Conservation (phyloP, 2,329 filamentous ascomycete species). For the Pestalotiopsis sp. region DNA sequence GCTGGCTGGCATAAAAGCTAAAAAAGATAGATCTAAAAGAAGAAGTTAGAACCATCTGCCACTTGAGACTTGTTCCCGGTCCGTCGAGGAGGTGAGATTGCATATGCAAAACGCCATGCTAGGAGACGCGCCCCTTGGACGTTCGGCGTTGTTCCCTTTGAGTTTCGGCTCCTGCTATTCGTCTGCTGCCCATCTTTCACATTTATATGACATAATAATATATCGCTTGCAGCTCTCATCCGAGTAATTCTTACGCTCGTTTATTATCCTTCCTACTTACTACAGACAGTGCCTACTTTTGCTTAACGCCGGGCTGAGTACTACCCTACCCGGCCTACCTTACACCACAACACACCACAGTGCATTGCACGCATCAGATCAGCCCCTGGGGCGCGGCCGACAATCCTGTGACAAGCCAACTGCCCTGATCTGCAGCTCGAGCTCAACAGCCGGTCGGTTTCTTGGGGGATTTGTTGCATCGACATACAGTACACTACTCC, state of each 20-base stretch:
- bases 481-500: background rate
- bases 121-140: background rate
- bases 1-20: background rate
- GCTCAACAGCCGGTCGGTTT: background rate
- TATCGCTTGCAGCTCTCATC: background rate
- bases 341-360: background rate
- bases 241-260: background rate
- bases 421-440: background rate
- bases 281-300: background rate
- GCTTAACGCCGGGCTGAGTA: background rate
- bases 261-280: background rate
- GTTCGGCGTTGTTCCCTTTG: background rate
- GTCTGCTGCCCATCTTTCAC: background rate
- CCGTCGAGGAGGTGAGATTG: background rate
- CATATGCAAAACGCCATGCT: slow-evolving; percentile 6
- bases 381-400: background rate
- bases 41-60: background rate
- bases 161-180: background rate
- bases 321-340: background rate
- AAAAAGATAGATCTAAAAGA: background rate
- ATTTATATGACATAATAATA: background rate
- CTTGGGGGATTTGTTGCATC: background rate
- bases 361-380: background rate
- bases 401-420: background rate
- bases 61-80: slow-evolving; percentile 2